A percentile compares a stretch with the other conserved stretches of the same genome.
Evolutionary conservation across 2,329 filamentous ascomycete genomes (phyloP).

Genomic region (Hypoxylon sp.): DNA sequence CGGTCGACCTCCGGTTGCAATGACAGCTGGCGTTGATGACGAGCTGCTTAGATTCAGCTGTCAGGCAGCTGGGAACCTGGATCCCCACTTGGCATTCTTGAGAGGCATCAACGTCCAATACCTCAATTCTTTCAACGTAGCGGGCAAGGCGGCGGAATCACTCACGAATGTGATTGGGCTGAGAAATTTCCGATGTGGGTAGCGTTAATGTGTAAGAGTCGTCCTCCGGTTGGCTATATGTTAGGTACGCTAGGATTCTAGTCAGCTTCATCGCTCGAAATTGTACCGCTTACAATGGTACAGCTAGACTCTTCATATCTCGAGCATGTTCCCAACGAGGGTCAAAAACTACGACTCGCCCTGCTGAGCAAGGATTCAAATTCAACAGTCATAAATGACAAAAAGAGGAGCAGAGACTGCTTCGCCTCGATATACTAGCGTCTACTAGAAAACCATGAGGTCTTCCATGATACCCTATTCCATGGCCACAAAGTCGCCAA

Average conservation of each 20-base stretch:
- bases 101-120: too few relatives aligned
- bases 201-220: too few relatives aligned
- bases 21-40: not conserved
- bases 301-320: too few relatives aligned
- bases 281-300: too few relatives aligned
- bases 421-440: not conserved
- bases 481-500: conserved; percentile 5
- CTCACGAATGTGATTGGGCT: too few relatives aligned
- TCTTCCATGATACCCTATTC: not conserved
- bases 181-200: too few relatives aligned
- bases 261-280: too few relatives aligned
- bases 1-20: not conserved
- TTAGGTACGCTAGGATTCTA: too few relatives aligned
- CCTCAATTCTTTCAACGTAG: too few relatives aligned
- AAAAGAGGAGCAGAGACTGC: not conserved
- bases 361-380: not conserved
- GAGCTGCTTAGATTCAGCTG: not conserved
- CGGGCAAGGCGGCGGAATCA: too few relatives aligned
- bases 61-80: not conserved
- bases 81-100: not conserved
- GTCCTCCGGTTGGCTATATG: too few relatives aligned
- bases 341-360: not conserved
- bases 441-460: not conserved
- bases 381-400: not conserved
- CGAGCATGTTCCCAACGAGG: not conserved